Conservation (phyloP, 805 yeast species). For the Ogataea polymorpha region DNA sequence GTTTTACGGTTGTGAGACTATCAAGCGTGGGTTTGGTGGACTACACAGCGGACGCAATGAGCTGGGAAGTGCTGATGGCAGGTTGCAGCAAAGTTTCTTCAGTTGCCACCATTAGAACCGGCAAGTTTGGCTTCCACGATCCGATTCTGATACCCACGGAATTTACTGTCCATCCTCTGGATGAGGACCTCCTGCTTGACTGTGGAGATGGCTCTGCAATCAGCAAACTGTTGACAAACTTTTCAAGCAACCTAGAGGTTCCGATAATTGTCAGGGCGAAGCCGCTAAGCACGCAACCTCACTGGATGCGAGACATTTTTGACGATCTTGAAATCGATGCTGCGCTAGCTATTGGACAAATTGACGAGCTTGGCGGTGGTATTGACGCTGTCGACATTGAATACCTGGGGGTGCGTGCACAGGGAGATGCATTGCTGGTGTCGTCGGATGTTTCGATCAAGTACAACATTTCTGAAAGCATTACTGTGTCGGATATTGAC, state of each 20-base stretch:
- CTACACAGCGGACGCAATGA: neutral
- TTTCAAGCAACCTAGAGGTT: slow-evolving; percentile 4
- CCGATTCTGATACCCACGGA: neutral
- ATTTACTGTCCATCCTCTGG: slow-evolving; percentile 11
- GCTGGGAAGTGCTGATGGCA: neutral
- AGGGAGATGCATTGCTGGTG: neutral
- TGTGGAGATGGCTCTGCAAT: slow-evolving; percentile 15
- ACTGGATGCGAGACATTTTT: slow-evolving; percentile 7
- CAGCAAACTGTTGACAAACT: neutral
- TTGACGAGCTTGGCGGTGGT: neutral
- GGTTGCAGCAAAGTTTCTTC: neutral
- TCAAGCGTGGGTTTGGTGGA: neutral
- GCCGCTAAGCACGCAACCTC: neutral
- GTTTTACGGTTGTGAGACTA: neutral
- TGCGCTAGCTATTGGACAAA: neutral
- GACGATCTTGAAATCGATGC: neutral
- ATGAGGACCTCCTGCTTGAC: slow-evolving; percentile 1
- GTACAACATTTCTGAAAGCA: neutral
- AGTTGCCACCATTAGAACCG: neutral
- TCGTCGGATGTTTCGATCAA: neutral
- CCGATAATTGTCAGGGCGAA: slow-evolving; percentile 8
- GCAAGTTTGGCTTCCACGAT: neutral
- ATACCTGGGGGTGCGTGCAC: neutral
- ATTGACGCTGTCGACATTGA: neutral
- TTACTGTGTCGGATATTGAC: neutral